Evolutionary conservation across 2,329 filamentous ascomycete species (phyloP), one percentile per base, ranked within the genome.

Genomic region (Thermomyces lanuginosus): DNA sequence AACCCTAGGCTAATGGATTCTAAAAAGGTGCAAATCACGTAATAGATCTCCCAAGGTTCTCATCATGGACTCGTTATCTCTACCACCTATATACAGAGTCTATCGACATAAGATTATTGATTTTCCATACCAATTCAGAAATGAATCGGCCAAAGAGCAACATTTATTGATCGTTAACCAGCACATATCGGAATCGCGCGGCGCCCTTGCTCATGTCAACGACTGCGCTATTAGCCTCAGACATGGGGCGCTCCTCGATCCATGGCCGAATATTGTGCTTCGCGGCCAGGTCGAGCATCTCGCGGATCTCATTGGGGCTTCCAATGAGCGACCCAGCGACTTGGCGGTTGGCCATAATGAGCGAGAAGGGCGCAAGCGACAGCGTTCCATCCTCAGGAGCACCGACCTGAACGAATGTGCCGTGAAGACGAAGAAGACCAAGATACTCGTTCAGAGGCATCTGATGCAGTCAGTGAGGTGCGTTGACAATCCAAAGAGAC

Each of bases 401-500:
- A 32, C 73, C 75, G 22, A 81, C 61, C 46, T 78, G 71, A 26
- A 76, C 61, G 33, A 77, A 66, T 8, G 58, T 60, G 8, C 75
- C 74, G 24, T 66, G 60, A 9, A 59, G 56, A 24, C 61, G 56
- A 20, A 79, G 55, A 2, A 81, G 61, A 11, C 51, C 41, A 23
- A 82, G 53, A 45, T 78, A 80, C 15, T 67, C 55, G 17, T 51
- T 46, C 20, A 79, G 48, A 2, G 73, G 73, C 71, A 80, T 76
- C 40, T 49, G 30, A 2, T 8, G 8, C 2, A 8, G 6, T 15
- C 10, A 56, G n/a, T n/a, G n/a, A n/a, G n/a, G n/a, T n/a, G n/a
- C 51, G 20, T 59, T 51, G 15, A 76, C 54, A 2, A 78, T 58
- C 12, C 45, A 34, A 19, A 78, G 56, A 45, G 8, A 10, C 12